Conservation (phyloP, 768 basidiomycete species). For the Naganishia randhawae region DNA sequence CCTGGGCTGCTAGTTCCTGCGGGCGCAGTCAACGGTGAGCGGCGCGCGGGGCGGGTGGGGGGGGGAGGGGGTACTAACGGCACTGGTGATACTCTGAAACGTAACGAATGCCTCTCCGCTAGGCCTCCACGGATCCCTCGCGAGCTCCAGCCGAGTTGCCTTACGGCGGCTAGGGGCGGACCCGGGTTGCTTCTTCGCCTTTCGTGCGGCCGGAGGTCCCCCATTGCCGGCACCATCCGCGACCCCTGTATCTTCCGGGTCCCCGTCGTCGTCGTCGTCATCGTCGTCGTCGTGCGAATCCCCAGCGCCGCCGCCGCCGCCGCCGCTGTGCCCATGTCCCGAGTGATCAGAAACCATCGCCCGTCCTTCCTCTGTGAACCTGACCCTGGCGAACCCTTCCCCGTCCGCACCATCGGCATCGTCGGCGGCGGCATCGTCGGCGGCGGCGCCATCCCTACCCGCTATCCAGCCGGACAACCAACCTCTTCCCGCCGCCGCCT, state of each 20-base stretch:
- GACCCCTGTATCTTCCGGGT: constrained; percentile 54
- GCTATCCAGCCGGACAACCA: constrained; percentile 13
- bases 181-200: too few relatives aligned
- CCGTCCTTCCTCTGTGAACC: constrained; percentile 2
- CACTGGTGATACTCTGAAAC: constrained; percentile 90
- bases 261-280: background rate
- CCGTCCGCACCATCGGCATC: constrained; percentile 25
- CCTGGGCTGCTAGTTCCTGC: constrained; percentile 79
- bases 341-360: constrained; percentile 1
- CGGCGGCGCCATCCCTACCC: constrained; percentile 1
- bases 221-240: too few relatives aligned
- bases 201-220: too few relatives aligned
- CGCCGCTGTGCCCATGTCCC: too few relatives aligned
- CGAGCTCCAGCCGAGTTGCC: too few relatives aligned
- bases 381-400: constrained; percentile 5
- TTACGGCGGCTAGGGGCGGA: too few relatives aligned
- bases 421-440: background rate
- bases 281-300: background rate
- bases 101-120: constrained; percentile 90
- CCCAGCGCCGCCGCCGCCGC: too few relatives aligned
- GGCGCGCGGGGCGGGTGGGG: background rate
- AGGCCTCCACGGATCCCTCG: constrained; percentile 53
- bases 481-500: background rate
- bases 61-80: constrained; percentile 57
- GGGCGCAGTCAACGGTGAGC: constrained; percentile 45